phyloP scores from a whole-genome alignment of 441 rosid species.

The Melastoma candidum region DNA sequence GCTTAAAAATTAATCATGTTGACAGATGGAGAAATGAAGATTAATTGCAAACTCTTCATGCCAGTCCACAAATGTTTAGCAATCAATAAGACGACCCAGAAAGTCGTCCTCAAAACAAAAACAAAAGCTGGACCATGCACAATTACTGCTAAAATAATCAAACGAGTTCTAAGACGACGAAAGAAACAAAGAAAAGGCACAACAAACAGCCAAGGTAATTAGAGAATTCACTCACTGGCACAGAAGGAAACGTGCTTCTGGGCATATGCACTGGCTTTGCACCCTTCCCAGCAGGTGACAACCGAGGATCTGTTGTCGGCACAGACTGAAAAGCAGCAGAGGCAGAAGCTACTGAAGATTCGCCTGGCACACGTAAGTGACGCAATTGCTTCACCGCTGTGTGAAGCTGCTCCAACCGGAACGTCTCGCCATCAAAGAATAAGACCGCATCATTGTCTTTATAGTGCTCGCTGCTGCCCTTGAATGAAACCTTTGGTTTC shows the following conservation, averaged over 20 bases:
- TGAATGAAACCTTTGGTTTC: slow-evolving; percentile 62
- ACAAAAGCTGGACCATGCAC: no score
- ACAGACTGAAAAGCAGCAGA: slow-evolving; percentile 26
- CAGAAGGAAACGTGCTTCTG: slow-evolving; percentile 30
- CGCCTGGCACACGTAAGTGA: slow-evolving; percentile 53
- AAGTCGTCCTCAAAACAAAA: no score
- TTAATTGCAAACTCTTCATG: no score
- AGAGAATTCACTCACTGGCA: slow-evolving; percentile 36
- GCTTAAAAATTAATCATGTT: no score
- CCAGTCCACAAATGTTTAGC: no score
- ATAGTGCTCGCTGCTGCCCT: slow-evolving; percentile 80
- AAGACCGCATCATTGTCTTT: slow-evolving; percentile 71
- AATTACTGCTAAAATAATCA: no score
- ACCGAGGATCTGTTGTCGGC: slow-evolving; percentile 28
- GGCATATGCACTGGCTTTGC: slow-evolving; percentile 32
- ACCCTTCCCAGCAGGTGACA: slow-evolving; percentile 44
- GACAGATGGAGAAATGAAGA: no score
- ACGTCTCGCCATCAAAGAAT: slow-evolving; percentile 62
- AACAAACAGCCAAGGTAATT: not conserved
- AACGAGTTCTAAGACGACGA: no score
- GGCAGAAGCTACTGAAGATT: slow-evolving; percentile 33
- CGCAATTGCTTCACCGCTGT: slow-evolving; percentile 70
- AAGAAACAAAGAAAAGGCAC: no score
- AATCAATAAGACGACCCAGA: no score
- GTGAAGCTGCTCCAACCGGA: slow-evolving; percentile 68